These are phyloP conservation scores for Barnettozyma pratensis DNA, from an alignment of 805 yeast species.

Conservation along the genomic window DNA sequence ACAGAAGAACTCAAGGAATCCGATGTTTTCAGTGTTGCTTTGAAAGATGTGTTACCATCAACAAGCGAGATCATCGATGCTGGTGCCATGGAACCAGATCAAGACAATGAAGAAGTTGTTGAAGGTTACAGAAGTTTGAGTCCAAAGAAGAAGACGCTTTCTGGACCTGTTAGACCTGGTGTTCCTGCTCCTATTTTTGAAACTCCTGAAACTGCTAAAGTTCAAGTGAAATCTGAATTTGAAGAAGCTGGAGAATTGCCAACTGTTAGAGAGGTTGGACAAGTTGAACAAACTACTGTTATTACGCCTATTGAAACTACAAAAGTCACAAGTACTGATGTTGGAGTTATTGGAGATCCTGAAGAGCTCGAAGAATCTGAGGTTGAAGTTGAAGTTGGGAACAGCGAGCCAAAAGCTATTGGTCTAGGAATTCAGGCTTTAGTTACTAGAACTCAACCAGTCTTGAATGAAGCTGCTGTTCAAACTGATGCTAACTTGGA, in stretches of 20 bases:
- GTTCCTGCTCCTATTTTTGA: too few species aligned
- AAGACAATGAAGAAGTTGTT: constrained; percentile 5
- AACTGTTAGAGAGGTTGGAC: background rate
- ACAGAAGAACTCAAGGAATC: constrained; percentile 18
- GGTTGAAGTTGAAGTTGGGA: background rate
- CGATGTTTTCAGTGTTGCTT: constrained; percentile 6
- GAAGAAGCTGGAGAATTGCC: background rate
- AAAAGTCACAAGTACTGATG: background rate
- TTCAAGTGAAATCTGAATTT: too few species aligned
- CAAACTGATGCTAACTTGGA: background rate
- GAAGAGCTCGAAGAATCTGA: background rate
- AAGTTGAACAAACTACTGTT: background rate
- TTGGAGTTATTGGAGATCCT: constrained; percentile 1
- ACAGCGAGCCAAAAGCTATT: background rate
- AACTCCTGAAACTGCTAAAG: too few species aligned
- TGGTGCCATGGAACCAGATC: background rate
- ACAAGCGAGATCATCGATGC: background rate
- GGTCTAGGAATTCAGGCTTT: too few species aligned
- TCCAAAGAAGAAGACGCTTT: constrained; percentile 3
- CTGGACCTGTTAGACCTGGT: background rate
- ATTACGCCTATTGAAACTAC: background rate
- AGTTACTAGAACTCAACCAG: background rate
- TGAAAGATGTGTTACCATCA: background rate
- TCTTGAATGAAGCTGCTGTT: background rate
- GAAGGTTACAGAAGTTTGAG: constrained; percentile 9